Evolutionary conservation across 2,329 filamentous ascomycete genomes (phyloP).

Genomic region (Neonectria neomacrospora): DNA sequence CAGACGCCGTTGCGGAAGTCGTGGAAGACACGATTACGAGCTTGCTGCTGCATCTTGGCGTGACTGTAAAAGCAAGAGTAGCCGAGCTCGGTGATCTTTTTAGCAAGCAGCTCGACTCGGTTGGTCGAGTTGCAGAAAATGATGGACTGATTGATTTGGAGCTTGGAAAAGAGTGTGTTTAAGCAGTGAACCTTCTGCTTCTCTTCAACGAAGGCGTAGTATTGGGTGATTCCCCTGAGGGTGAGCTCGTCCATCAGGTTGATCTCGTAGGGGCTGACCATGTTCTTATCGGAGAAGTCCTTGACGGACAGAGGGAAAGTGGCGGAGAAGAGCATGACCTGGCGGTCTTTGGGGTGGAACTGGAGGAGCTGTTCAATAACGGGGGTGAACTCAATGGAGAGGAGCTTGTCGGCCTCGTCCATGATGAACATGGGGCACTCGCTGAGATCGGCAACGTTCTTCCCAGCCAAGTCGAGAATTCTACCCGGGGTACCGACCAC

Average conservation of each 20-base stretch:
- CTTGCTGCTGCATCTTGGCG: constrained; percentile 96
- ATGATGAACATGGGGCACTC: constrained; percentile 99
- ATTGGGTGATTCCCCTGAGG: constrained; percentile 96
- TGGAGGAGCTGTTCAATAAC: constrained; percentile 96
- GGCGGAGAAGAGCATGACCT: constrained; percentile 99
- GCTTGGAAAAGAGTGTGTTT: constrained; percentile 98
- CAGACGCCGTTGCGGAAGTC: constrained; percentile 98
- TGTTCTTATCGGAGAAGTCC: constrained; percentile 98
- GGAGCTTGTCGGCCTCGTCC: constrained; percentile 98
- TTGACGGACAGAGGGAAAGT: constrained; percentile 98
- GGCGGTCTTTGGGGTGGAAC: constrained; percentile 96
- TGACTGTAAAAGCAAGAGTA: constrained; percentile 99
- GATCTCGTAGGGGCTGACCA: constrained; percentile 96
- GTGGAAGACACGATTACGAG: constrained; percentile 98
- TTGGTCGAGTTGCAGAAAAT: constrained; percentile 99
- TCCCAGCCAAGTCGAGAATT: constrained; percentile 95
- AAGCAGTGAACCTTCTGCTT: constrained; percentile 99
- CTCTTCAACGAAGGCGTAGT: constrained; percentile 99
- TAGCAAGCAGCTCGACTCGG: constrained; percentile 94
- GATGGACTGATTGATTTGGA: constrained; percentile 99
- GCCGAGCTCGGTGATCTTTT: constrained; percentile 98
- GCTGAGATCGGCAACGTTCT: constrained; percentile 94
- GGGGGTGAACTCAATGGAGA: constrained; percentile 96
- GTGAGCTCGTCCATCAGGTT: constrained; percentile 99
- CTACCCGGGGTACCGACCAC: constrained; percentile 96